A percentile compares a stretch with the other conserved stretches of the same genome.
phyloP scores from a whole-genome alignment of 352 stramenopile genomes.

The Albugo candida region DNA sequence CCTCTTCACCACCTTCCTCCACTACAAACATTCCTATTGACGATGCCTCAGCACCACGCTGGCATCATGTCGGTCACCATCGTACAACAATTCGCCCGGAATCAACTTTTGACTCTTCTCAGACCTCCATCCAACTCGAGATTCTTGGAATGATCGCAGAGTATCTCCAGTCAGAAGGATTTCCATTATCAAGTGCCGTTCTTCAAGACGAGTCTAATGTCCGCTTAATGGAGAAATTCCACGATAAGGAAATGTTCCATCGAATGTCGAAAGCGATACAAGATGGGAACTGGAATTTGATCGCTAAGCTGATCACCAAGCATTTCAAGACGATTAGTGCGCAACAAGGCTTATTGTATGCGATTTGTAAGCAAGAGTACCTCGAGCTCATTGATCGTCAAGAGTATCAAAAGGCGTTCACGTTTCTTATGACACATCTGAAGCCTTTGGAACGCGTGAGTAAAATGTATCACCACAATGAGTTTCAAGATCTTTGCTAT shows the following conservation, averaged over 20 bases:
- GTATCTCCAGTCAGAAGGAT: conserved; percentile 70
- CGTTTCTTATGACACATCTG: conserved; percentile 75
- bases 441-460: conserved; percentile 75
- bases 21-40: too few species aligned
- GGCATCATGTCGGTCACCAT: conserved; percentile 66
- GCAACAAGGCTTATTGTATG: conserved; percentile 76
- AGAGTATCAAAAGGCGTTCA: conserved; percentile 80
- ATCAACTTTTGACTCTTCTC: conserved; percentile 52
- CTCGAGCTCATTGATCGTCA: conserved; percentile 75
- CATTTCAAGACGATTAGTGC: conserved; percentile 65
- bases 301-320: conserved; percentile 66
- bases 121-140: conserved; percentile 66
- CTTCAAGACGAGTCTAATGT: conserved; percentile 80
- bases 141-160: conserved; percentile 72
- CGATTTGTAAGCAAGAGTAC: conserved; percentile 78
- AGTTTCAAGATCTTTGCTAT: conserved; percentile 81
- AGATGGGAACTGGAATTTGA: conserved; percentile 72
- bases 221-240: conserved; percentile 43
- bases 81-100: conserved; percentile 60
- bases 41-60: conserved; percentile 3
- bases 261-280: conserved; percentile 55
- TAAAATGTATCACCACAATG: conserved; percentile 44
- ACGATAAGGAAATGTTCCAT: conserved; percentile 52
- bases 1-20: too few species aligned
- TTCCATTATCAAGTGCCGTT: conserved; percentile 57